phyloP scores from a whole-genome alignment of 1,139 yeast species.

The Saccharomycopsis hybrid region DNA sequence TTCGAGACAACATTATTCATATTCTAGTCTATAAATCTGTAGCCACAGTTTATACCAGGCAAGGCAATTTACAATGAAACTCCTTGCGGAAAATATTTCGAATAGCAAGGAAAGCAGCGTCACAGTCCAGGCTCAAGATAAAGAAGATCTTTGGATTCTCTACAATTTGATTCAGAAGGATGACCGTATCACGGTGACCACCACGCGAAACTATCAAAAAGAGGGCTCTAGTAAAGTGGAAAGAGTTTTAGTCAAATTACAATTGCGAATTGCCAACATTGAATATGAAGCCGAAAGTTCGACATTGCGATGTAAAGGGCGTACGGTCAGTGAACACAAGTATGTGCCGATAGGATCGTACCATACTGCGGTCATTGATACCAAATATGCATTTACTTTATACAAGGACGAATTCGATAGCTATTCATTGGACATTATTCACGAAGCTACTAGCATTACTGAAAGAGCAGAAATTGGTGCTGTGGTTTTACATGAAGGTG shows the following conservation, averaged over 20 bases:
- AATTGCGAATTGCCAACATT: slow-evolving; percentile 55
- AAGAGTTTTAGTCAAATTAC: slow-evolving; percentile 50
- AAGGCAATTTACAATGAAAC: no score
- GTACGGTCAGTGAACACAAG: slow-evolving; percentile 64
- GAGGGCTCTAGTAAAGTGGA: slow-evolving; percentile 41
- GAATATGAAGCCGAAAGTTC: slow-evolving; percentile 79
- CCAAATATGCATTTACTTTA: slow-evolving; percentile 61
- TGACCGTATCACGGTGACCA: slow-evolving; percentile 65
- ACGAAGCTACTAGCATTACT: slow-evolving; percentile 68
- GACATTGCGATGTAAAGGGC: slow-evolving; percentile 73
- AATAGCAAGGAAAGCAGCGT: slow-evolving; percentile 6
- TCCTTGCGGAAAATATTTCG: background rate
- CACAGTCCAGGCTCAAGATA: slow-evolving; percentile 51
- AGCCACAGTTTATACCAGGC: no score
- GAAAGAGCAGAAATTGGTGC: slow-evolving; percentile 92
- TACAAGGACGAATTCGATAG: slow-evolving; percentile 79
- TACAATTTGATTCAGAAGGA: slow-evolving; percentile 74
- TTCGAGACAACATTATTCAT: no score
- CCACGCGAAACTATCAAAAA: slow-evolving; percentile 61
- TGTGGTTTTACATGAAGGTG: slow-evolving; percentile 86
- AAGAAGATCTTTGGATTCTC: slow-evolving; percentile 86
- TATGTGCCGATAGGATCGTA: slow-evolving; percentile 80
- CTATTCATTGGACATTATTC: slow-evolving; percentile 56
- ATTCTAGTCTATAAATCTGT: no score
- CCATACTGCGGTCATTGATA: slow-evolving; percentile 80